These are phyloP conservation scores for Boletus barrowsii DNA, from an alignment of 768 basidiomycete species.

Conservation along the genomic window DNA sequence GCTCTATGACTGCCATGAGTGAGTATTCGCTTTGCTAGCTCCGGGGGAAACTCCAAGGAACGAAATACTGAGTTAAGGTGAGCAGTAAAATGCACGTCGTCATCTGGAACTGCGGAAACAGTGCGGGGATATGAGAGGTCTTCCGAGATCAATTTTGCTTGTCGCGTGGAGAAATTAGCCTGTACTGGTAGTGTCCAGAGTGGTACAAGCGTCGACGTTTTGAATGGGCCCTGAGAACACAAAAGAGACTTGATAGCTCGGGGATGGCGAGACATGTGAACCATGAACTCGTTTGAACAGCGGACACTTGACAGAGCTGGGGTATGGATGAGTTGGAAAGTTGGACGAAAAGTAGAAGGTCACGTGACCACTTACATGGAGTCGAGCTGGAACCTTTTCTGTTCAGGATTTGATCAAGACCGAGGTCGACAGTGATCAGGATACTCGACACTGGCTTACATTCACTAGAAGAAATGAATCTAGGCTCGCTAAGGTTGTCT, in stretches of 20 bases:
- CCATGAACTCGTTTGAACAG: not conserved
- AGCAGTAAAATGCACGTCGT: conserved; percentile 36
- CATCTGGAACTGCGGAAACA: conserved; percentile 2
- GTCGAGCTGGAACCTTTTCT: no score
- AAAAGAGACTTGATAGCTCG: conserved; percentile 12
- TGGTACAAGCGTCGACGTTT: conserved; percentile 10
- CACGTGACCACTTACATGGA: conserved; percentile 4
- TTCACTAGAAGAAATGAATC: not conserved
- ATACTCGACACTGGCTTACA: not conserved
- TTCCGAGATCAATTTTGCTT: not conserved
- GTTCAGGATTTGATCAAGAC: no score
- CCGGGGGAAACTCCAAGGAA: conserved; percentile 65
- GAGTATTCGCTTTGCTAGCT: conserved; percentile 68
- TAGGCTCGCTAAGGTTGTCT: conserved; percentile 1
- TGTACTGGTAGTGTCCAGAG: conserved; percentile 12
- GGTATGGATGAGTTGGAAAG: not conserved
- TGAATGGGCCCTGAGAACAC: conserved; percentile 9
- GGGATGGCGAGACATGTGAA: conserved; percentile 23
- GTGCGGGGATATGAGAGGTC: conserved; percentile 1
- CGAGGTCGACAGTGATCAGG: no score
- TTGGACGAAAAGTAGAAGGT: not conserved
- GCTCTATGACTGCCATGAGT: conserved; percentile 76
- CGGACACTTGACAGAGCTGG: not conserved
- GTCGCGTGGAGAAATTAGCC: conserved; percentile 16
- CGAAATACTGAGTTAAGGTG: conserved; percentile 65